Base-by-base conservation (phyloP, 768 basidiomycete species). In the Phylloporus rhodoxanthus region DNA sequence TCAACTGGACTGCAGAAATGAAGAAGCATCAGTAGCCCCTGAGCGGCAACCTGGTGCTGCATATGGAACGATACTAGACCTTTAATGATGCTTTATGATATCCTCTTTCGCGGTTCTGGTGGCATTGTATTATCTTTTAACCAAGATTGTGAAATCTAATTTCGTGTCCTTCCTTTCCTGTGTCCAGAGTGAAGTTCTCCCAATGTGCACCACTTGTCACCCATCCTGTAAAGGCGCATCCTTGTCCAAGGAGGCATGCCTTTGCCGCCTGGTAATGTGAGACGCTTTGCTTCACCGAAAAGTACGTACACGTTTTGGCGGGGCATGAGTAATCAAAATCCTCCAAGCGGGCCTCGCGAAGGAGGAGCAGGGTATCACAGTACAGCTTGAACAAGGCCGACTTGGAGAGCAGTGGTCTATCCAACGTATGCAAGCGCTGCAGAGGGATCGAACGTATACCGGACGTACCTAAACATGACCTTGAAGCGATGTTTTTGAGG, bases 401-500 rank as follows among this genome's bases (percentile, higher is more conserved):
- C 53, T 80, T 82, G 21, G 74, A 81, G 4, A 80, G 59, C 2
- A 59, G 60, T 1, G 83, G 81, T 57, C 83, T 84, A 42, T 20
- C 43, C 39, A 19, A 51, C 4, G 28, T 44, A 21, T 40, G 40
- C 4, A 5, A 13, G 33, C 14, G 32, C 42, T 8, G 43, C 13
- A 25, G 36, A 25, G 14, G 33, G 10, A 28, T 26, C 23, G 10
- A 21, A 26, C 5, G 14, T 23, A 19, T 1, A 5, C 29, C 29
- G 43, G 40, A 48, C 52, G n/a, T 48, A 85, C 89, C 82, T 78
- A 34, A 78, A 81, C 63, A 83, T 84, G 7, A 75, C 68, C 28
- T 75, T 75, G 53, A 78, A 72, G 21, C 85, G 75, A 57, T 87
- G 79, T 60, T 87, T 90, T 0, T 84, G 78, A 10, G 86, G 71